Conservation (phyloP, 441 rosid genomes). For the Populus trichocarpa region DNA sequence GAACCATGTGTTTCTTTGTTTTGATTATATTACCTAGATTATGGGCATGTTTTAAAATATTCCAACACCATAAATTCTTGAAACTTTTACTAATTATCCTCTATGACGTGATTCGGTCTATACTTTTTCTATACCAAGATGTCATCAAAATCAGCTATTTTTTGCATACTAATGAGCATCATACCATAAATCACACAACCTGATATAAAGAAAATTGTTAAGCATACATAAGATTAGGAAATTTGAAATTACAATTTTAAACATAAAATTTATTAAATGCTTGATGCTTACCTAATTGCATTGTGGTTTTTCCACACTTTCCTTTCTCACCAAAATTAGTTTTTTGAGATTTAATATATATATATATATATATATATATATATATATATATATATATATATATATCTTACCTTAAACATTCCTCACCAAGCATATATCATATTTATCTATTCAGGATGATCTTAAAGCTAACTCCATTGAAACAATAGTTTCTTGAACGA, state of each 20-base stretch:
- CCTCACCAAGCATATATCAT: too few relatives aligned
- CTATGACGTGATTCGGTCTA: background rate
- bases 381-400: too few relatives aligned
- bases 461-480: too few relatives aligned
- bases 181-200: background rate
- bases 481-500: too few relatives aligned
- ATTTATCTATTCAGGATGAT: too few relatives aligned
- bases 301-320: background rate
- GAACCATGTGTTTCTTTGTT: background rate
- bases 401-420: too few relatives aligned
- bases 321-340: too few relatives aligned
- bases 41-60: background rate
- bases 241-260: background rate
- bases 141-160: background rate
- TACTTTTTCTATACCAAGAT: background rate
- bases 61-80: too few relatives aligned
- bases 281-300: background rate
- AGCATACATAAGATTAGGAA: background rate
- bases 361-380: too few relatives aligned
- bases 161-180: too few relatives aligned
- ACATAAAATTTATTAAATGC: background rate
- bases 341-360: too few relatives aligned
- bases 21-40: background rate
- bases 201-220: background rate
- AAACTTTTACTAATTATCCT: background rate